Conservation (phyloP, 768 basidiomycete species). For the Boletus patriciae region DNA sequence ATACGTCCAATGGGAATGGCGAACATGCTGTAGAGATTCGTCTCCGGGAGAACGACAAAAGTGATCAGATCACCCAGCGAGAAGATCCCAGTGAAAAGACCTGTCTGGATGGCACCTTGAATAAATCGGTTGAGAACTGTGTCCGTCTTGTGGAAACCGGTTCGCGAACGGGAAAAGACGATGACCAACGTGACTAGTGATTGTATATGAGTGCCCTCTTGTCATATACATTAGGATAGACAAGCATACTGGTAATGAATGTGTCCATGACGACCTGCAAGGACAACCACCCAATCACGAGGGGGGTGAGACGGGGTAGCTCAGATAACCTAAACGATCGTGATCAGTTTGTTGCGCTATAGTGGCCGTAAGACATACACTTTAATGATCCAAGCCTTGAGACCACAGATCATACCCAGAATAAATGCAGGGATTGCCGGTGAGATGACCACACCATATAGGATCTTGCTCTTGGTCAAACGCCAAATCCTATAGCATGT, state of each 20-base stretch:
- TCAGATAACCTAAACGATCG: slow-evolving; percentile 37
- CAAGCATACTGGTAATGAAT: slow-evolving; percentile 41
- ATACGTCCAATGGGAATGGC: slow-evolving; percentile 44
- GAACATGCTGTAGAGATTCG: slow-evolving; percentile 40
- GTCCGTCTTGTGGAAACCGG: slow-evolving; percentile 53
- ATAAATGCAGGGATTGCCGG: slow-evolving; percentile 41
- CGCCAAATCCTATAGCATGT: slow-evolving; percentile 10
- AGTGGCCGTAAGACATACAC: slow-evolving; percentile 26
- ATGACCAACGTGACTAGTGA: slow-evolving; percentile 16
- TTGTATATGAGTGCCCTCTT: background rate
- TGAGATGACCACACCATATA: slow-evolving; percentile 36
- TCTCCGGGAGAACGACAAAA: slow-evolving; percentile 29
- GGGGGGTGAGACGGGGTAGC: slow-evolving; percentile 39
- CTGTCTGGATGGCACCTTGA: slow-evolving; percentile 2
- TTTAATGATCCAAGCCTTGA: slow-evolving; percentile 43
- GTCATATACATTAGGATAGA: no score
- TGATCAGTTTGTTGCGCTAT: background rate
- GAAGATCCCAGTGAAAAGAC: background rate
- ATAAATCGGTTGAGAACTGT: slow-evolving; percentile 30
- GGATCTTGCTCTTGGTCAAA: slow-evolving; percentile 11
- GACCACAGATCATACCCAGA: slow-evolving; percentile 44
- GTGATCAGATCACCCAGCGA: slow-evolving; percentile 41
- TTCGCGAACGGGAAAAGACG: slow-evolving; percentile 32
- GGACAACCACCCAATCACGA: slow-evolving; percentile 46
- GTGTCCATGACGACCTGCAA: slow-evolving; percentile 47